Evolutionary conservation across 768 basidiomycete species (phyloP).

Genomic region (Amanita fuliginea): DNA sequence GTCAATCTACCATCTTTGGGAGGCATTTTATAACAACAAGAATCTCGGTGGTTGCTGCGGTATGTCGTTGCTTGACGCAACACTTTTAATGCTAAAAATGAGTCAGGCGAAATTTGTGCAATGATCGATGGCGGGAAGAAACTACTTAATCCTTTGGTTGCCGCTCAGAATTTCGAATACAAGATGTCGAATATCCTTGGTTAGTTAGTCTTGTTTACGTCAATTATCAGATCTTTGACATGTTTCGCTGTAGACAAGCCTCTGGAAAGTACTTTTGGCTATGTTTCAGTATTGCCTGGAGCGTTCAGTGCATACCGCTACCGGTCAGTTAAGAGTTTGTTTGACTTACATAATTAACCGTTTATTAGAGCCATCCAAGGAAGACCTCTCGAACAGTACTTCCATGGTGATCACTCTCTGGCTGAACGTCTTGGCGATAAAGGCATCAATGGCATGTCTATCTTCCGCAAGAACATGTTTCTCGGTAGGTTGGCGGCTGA

Average conservation of each 20-base stretch:
- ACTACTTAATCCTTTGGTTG: conserved; percentile 83
- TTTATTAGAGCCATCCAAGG: conserved; percentile 65
- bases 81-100: neutral
- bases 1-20: conserved; percentile 93
- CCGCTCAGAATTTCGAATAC: conserved; percentile 98
- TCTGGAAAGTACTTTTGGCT: conserved; percentile 90
- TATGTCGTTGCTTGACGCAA: conserved; percentile 10
- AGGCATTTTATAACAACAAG: conserved; percentile 75
- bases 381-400: conserved; percentile 76
- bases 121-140: conserved; percentile 95
- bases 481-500: conserved; percentile 22
- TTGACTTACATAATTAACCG: neutral
- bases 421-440: conserved; percentile 91
- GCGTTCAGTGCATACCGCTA: conserved; percentile 97
- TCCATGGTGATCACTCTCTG: conserved; percentile 81
- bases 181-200: conserved; percentile 97
- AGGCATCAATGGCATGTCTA: conserved; percentile 94
- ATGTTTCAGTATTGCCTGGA: conserved; percentile 90
- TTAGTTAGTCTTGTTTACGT: conserved; percentile 14
- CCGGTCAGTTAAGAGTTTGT: conserved; percentile 19
- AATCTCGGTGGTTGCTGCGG: conserved; percentile 84
- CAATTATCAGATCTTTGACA: neutral
- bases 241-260: conserved; percentile 60
- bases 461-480: conserved; percentile 86
- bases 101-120: conserved; percentile 72